Evolutionary conservation across 345 rosid species (phyloP), one percentile per base, ranked within the genome.

Genomic region (Eutrema yunnanense): DNA sequence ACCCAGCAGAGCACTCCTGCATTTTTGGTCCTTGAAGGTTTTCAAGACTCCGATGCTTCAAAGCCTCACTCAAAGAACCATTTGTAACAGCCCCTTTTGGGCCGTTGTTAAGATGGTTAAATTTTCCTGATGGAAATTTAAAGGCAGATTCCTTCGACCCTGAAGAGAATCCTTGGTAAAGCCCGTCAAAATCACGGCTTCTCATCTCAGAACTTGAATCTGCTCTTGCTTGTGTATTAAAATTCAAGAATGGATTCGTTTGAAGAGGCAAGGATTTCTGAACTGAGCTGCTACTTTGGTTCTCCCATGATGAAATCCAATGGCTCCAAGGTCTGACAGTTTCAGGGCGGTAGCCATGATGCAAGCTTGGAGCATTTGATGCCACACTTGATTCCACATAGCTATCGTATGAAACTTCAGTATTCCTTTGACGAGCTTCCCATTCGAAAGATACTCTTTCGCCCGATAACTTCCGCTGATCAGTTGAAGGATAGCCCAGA

Each of bases 301-400:
- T 88, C 50, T 85, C 90, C 82, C 84, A 84, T 75, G 88, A 70
- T 56, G 86, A 75, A 82, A 78, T 76, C 40, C 87, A 81, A 52
- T 74, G 83, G 69, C 86, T 73, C 88, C 86, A 84, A 37, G 88
- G 67, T 73, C 81, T 85, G 62, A 77, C 77, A 60, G 74, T 62
- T 71, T 83, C 88, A 77, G 85, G 69, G 61, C 62, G 76, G 76
- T 77, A 61, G 76, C 74, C 71, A 33, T 61, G 82, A 68, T 75
- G 73, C 46, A 77, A 74, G 75, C 75, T 82, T 33, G 82, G 80
- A 65, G 65, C 63, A 79, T 74, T 73, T 57, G 87, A 85, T 73
- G 81, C 73, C 66, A 82, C 81, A 58, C 78, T 76, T 26, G 92
- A 81, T 51, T 82, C 90, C 16, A 81, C 65, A 80, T 68, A 69